Percentiles rank a stretch among this genome's conserved stretches.
Evolutionary conservation across 345 rosid genomes (phyloP).

Genomic region (Zanthoxylum bungeanum): DNA sequence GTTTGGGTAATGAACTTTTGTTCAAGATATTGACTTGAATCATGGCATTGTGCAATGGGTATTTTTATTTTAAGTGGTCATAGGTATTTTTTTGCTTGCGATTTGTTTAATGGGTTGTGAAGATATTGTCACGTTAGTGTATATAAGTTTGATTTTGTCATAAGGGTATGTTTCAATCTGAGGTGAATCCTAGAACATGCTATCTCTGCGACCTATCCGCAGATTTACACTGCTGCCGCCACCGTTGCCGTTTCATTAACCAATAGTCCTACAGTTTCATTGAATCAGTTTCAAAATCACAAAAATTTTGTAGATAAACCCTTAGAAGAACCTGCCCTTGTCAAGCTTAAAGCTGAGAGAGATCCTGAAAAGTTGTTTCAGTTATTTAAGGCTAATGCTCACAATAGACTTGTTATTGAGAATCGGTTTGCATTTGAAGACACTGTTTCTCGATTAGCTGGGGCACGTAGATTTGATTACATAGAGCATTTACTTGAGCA

Average conservation of each 20-base stretch:
- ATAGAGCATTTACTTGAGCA: constrained; percentile 79
- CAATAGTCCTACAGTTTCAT: constrained; percentile 14
- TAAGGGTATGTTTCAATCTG: constrained; percentile 45
- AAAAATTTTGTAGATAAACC: constrained; percentile 41
- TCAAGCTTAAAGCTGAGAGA: constrained; percentile 70
- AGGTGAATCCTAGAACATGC: constrained; percentile 51
- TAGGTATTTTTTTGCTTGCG: not conserved
- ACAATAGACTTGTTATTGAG: constrained; percentile 57
- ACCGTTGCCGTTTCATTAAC: constrained; percentile 26
- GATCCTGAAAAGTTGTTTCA: constrained; percentile 70
- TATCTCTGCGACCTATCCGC: constrained; percentile 52
- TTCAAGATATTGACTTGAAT: not conserved
- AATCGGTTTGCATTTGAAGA: constrained; percentile 72
- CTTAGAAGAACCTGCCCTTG: constrained; percentile 60
- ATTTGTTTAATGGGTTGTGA: constrained; percentile 11
- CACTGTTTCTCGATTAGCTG: constrained; percentile 68
- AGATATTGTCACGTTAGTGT: not conserved
- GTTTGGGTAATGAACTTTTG: not conserved
- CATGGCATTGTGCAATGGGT: not conserved
- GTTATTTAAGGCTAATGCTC: constrained; percentile 67
- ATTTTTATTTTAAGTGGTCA: not conserved
- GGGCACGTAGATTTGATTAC: constrained; percentile 63
- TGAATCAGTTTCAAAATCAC: constrained; percentile 15
- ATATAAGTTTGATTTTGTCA: constrained; percentile 12
- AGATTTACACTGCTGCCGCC: constrained; percentile 43